Percentiles rank a stretch among this genome's conserved stretches.
phyloP scores from a whole-genome alignment of 192 early-diverging fungal genomes.

The Funneliformis mosseae region DNA sequence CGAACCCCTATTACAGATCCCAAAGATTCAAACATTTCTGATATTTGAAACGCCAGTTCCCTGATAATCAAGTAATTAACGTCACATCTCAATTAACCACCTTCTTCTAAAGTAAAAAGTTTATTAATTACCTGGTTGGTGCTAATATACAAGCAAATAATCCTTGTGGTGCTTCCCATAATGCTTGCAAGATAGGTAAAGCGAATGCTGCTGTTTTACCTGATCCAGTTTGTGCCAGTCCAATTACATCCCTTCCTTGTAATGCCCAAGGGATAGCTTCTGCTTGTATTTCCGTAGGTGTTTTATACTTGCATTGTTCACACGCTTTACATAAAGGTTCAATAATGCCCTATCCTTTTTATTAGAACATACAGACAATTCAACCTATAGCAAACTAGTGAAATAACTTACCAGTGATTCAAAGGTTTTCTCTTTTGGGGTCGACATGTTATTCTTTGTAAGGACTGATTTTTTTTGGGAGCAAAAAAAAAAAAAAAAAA shows the following conservation, averaged over 20 bases:
- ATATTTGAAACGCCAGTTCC: conserved; percentile 95
- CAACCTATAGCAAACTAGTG: not conserved
- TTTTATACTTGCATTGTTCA: conserved; percentile 83
- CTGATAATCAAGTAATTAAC: conserved; percentile 38
- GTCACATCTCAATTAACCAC: too few species aligned
- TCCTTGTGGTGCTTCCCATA: conserved; percentile 87
- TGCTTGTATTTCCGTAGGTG: conserved; percentile 89
- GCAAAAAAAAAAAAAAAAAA: too few species aligned
- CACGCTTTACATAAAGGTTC: conserved; percentile 87
- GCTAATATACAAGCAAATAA: conserved; percentile 97
- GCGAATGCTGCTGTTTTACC: conserved; percentile 90
- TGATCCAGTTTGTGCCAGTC: conserved; percentile 96
- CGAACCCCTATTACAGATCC: conserved; percentile 91
- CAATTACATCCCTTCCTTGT: conserved; percentile 89
- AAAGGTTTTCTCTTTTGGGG: not conserved
- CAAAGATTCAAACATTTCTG: conserved; percentile 88
- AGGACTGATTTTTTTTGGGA: too few species aligned
- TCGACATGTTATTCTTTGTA: not conserved
- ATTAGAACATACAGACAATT: not conserved
- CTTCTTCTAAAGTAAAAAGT: not conserved
- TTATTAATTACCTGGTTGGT: conserved; percentile 74
- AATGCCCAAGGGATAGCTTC: conserved; percentile 92
- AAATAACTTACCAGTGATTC: not conserved
- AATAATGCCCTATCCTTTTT: conserved; percentile 71
- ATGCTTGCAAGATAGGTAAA: conserved; percentile 79